phyloP scores from a whole-genome alignment of 306 rosid species.

The Vigna trinervia region DNA sequence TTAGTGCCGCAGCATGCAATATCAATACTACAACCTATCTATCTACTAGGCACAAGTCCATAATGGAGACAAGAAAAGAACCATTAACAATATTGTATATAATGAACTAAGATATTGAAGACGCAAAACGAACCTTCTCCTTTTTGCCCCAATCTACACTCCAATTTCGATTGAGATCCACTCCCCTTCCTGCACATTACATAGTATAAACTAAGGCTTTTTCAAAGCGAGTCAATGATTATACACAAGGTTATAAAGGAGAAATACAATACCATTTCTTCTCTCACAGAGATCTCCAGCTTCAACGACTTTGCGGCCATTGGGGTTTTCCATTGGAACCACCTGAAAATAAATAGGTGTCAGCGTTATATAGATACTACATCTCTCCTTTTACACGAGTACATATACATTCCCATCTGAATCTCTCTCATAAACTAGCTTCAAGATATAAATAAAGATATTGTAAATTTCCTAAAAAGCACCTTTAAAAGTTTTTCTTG shows the following conservation, averaged over 20 bases:
- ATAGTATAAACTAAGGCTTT: conserved; percentile 47
- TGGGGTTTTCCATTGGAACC: conserved; percentile 93
- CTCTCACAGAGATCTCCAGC: conserved; percentile 94
- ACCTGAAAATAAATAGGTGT: conserved; percentile 61
- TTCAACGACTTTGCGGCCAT: conserved; percentile 92
- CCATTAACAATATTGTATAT: neutral
- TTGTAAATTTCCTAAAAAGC: neutral
- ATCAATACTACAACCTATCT: neutral
- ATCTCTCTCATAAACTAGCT: neutral
- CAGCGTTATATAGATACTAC: conserved; percentile 37
- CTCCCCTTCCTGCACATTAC: conserved; percentile 85
- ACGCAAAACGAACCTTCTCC: conserved; percentile 71
- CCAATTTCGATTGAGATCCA: conserved; percentile 99
- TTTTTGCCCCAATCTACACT: conserved; percentile 99
- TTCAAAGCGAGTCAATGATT: conserved; percentile 36
- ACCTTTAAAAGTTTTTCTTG: neutral
- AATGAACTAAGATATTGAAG: conserved; percentile 19
- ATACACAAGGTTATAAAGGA: conserved; percentile 37
- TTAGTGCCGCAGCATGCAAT: neutral
- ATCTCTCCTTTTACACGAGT: conserved; percentile 28
- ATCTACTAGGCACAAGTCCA: conserved; percentile 28
- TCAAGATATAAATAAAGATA: conserved; percentile 5
- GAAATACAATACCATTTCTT: conserved; percentile 75
- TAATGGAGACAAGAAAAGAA: conserved; percentile 3
- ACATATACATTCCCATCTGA: conserved; percentile 21